Conservation (phyloP, 108 stramenopile species). For the Fragilaria radians region DNA sequence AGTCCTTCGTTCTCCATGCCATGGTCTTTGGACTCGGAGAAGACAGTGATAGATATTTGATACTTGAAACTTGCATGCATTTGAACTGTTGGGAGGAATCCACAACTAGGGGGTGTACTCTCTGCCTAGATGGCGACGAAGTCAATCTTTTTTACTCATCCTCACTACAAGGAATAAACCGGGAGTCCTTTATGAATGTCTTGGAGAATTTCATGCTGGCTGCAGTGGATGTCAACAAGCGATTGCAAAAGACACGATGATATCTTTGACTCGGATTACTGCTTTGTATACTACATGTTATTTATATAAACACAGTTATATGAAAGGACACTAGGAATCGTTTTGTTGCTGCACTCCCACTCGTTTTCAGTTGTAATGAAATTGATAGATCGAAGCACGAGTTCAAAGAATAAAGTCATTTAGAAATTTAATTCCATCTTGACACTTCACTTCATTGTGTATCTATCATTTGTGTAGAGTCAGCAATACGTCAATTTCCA, state of each 20-base stretch:
- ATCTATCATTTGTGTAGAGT: not conserved
- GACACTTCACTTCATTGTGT: not conserved
- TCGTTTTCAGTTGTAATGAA: not conserved
- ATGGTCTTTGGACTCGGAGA: slow-evolving; percentile 12
- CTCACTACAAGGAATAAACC: slow-evolving; percentile 7
- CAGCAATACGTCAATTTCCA: not conserved
- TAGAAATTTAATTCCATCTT: not conserved
- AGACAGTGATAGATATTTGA: slow-evolving; percentile 2
- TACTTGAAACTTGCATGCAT: slow-evolving; percentile 12
- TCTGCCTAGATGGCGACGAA: slow-evolving; percentile 21
- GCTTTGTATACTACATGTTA: not conserved
- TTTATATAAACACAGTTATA: not conserved
- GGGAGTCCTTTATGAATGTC: slow-evolving; percentile 8
- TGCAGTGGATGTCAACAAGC: slow-evolving; percentile 10
- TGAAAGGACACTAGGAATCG: not conserved
- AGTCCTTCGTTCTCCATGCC: slow-evolving; percentile 8
- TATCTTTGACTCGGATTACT: not conserved
- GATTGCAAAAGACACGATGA: not conserved
- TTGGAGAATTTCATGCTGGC: slow-evolving; percentile 25
- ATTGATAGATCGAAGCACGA: not conserved
- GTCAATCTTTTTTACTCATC: slow-evolving; percentile 14
- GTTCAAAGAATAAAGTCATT: not conserved
- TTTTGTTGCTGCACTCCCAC: not conserved
- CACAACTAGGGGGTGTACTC: slow-evolving; percentile 10
- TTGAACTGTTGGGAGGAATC: slow-evolving; percentile 16